phyloP scores from a whole-genome alignment of 1,139 yeast species.

The Saccharomycopsis phalli region DNA sequence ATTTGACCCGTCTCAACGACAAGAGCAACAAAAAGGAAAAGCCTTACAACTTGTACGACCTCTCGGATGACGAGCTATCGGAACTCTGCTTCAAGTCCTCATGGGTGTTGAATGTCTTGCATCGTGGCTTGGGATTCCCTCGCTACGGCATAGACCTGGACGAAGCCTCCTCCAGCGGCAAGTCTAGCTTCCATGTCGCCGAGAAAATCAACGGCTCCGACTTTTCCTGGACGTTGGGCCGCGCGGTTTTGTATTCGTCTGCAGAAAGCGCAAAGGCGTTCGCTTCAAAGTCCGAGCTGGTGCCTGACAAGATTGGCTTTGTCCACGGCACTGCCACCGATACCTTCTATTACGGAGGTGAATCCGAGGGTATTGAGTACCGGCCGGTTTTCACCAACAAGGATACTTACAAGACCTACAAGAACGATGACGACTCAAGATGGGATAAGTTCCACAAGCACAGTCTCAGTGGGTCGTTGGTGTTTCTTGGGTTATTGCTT shows the following conservation, averaged over 20 bases:
- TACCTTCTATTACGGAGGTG: slow-evolving; percentile 45
- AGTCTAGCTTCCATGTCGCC: slow-evolving; percentile 41
- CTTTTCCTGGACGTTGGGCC: slow-evolving; percentile 79
- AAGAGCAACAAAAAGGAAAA: slow-evolving; percentile 19
- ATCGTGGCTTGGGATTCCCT: slow-evolving; percentile 68
- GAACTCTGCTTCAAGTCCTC: slow-evolving; percentile 59
- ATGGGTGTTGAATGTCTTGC: slow-evolving; percentile 65
- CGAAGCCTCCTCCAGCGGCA: slow-evolving; percentile 31
- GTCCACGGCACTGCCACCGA: slow-evolving; percentile 42
- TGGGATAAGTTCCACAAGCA: slow-evolving; percentile 33
- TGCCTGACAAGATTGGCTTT: slow-evolving; percentile 33
- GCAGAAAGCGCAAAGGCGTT: slow-evolving; percentile 26
- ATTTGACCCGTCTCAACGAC: slow-evolving; percentile 23
- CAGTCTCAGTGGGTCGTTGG: slow-evolving; percentile 47
- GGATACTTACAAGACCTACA: slow-evolving; percentile 24
- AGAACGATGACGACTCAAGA: slow-evolving; percentile 24
- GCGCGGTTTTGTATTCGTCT: slow-evolving; percentile 57
- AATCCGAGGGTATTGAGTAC: slow-evolving; percentile 34
- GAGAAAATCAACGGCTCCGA: slow-evolving; percentile 56
- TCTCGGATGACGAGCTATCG: slow-evolving; percentile 33
- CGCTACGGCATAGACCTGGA: slow-evolving; percentile 39
- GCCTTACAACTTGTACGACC: slow-evolving; percentile 25
- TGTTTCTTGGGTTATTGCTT: slow-evolving; percentile 36
- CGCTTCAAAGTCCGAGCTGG: slow-evolving; percentile 20
- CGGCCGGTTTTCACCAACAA: slow-evolving; percentile 36